Base-by-base conservation (phyloP, 768 basidiomycete species). In the Porphyrellus cyaneotinctus region DNA sequence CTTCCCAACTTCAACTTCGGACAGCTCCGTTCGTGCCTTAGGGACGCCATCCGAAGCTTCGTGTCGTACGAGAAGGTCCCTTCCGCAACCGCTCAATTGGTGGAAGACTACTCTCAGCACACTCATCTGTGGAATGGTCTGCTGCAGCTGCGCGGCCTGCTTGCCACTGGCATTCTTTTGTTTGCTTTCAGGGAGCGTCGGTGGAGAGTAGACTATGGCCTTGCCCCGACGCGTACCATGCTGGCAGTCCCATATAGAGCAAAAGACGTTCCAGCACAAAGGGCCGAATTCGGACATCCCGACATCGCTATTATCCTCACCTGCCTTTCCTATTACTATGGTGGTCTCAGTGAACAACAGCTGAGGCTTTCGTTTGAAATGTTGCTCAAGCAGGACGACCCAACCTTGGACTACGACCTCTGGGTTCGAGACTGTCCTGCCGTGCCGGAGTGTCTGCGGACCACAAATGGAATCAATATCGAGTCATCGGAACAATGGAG, bases 201-300 rank as follows among this genome's bases (percentile, higher is more conserved):
- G 22, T 74, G 72, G 72, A 51, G 73, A 3, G 74, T 75, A 9
- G 68, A 74, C 48, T 75, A 70, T 56, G 72, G 72, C 4, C 68
- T 70, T 15, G 54, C 71, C 36, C 63, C 52, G 7, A 6, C 36
- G 17, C 68, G 72, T 15, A 72, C 73, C 0, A 58, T 63, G 59
- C 56, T 74, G 5, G 72, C 72, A 0, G 74, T 74, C 1, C 72
- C 72, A 0, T 74, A 74, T 23, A 59, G 72, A 2, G 74, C 72
- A 0, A 74, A 71, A 48, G 74, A 75, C 22, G 57, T 72, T 18
- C 72, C 72, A 0, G 60, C 73, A 8, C 54, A 59, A 38, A 59
- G 67, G 24, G 73, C 72, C n/a, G 73, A 75, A 18, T 74, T 74
- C 33, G 70, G 69, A 6, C 72, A 75, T 42, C 72, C 72, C 0